A percentile compares a stretch with the other conserved stretches of the same genome.
phyloP scores from a whole-genome alignment of 345 rosid genomes.

The Camelina sativa region DNA sequence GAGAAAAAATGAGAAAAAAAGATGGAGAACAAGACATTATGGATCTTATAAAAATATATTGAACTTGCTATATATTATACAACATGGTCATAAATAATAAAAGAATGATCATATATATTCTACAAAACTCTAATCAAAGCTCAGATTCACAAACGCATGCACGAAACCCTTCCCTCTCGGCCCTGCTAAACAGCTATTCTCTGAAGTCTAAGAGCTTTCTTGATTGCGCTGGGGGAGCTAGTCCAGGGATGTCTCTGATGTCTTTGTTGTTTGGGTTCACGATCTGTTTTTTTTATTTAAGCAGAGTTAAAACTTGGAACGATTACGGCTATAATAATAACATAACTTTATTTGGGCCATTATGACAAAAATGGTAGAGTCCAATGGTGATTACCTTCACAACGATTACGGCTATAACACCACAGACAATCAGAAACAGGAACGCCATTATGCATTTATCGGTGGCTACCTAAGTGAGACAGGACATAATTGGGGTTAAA shows the following conservation, averaged over 20 bases:
- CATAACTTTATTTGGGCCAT: background rate
- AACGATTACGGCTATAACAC: conserved; percentile 82
- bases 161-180: conserved; percentile 1
- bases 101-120: conserved; percentile 34
- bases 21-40: background rate
- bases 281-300: conserved; percentile 49
- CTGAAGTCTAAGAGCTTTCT: conserved; percentile 70
- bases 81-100: conserved; percentile 1
- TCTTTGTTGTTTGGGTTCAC: conserved; percentile 88
- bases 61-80: conserved; percentile 28
- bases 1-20: background rate
- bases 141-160: conserved; percentile 13
- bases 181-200: conserved; percentile 9
- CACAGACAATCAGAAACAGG: conserved; percentile 85
- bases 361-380: background rate
- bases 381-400: conserved; percentile 72
- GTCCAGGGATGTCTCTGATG: conserved; percentile 90
- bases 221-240: conserved; percentile 93
- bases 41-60: background rate
- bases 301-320: background rate
- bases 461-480: conserved; percentile 69
- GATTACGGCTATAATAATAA: background rate
- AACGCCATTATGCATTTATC: conserved; percentile 98
- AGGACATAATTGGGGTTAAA: background rate
- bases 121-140: conserved; percentile 12